Conservation (phyloP, 163 green algal genomes). For the Trebouxia gelatinosa region DNA sequence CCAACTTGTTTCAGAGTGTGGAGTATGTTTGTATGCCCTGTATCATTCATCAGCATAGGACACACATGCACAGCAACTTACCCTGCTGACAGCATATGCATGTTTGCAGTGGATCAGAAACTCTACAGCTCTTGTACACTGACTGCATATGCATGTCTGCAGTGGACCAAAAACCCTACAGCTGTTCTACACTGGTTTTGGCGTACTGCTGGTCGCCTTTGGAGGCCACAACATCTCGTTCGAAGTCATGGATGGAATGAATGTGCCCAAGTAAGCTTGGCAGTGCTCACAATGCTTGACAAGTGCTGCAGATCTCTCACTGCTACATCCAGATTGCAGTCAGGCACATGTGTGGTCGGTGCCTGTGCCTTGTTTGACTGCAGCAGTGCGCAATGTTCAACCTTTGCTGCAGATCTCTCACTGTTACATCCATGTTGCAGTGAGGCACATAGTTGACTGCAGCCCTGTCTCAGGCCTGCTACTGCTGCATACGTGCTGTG, state of each 20-base stretch:
- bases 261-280: conserved; percentile 2
- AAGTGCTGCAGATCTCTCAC: background rate
- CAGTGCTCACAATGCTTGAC: background rate
- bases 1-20: too few relatives aligned
- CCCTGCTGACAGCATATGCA: too few relatives aligned
- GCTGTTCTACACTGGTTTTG: conserved; percentile 8
- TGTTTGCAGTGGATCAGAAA: background rate
- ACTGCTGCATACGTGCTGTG: too few relatives aligned
- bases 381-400: background rate
- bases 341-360: too few relatives aligned
- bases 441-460: too few relatives aligned
- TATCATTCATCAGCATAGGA: too few relatives aligned
- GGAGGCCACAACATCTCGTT: conserved; percentile 15
- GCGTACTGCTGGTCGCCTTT: conserved; percentile 13
- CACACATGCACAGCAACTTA: too few relatives aligned
- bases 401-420: background rate
- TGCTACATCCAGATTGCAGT: background rate
- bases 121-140: background rate
- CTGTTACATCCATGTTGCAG: background rate
- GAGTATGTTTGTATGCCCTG: too few relatives aligned
- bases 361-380: too few relatives aligned
- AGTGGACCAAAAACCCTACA: background rate
- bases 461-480: too few relatives aligned
- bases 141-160: too few relatives aligned
- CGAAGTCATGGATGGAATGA: conserved; percentile 13